Evolutionary conservation across 129 eudicot species (phyloP).

Genomic region (Rutidosis leptorrhynchoides): DNA sequence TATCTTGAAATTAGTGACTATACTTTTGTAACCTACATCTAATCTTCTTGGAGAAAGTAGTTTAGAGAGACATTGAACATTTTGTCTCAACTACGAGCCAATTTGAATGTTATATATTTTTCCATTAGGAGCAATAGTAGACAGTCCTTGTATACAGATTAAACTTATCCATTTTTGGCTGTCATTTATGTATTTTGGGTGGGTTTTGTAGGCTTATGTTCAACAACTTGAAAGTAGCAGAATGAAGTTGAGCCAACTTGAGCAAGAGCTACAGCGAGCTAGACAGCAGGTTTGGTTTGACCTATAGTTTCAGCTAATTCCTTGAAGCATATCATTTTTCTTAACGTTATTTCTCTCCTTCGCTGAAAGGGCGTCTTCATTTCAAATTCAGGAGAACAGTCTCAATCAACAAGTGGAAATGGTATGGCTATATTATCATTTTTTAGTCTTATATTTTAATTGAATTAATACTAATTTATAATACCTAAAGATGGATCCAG

Average conservation of each 20-base stretch:
- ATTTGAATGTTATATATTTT: neutral
- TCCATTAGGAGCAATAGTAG: neutral
- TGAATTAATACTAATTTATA: neutral
- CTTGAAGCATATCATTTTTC: conserved; percentile 14
- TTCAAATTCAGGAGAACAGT: conserved; percentile 82
- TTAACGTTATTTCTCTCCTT: conserved; percentile 27
- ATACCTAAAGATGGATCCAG: neutral
- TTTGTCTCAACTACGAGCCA: neutral
- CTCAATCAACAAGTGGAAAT: conserved; percentile 79
- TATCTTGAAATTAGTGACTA: neutral
- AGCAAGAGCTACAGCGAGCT: conserved; percentile 94
- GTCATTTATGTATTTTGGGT: neutral
- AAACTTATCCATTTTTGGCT: neutral
- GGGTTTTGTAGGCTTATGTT: conserved; percentile 66
- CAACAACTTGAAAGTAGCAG: conserved; percentile 94
- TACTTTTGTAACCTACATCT: neutral
- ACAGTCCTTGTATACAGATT: neutral
- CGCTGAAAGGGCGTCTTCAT: conserved; percentile 79
- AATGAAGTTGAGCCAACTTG: conserved; percentile 88
- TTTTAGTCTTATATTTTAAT: conserved; percentile 5
- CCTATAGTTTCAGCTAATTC: neutral
- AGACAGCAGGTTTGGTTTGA: conserved; percentile 76
- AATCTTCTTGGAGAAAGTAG: neutral
- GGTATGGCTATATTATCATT: conserved; percentile 44
- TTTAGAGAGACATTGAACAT: neutral